Evolutionary conservation across 805 yeast species (phyloP), one percentile per base, ranked within the genome.

Genomic region (Debaryomyces maramus): DNA sequence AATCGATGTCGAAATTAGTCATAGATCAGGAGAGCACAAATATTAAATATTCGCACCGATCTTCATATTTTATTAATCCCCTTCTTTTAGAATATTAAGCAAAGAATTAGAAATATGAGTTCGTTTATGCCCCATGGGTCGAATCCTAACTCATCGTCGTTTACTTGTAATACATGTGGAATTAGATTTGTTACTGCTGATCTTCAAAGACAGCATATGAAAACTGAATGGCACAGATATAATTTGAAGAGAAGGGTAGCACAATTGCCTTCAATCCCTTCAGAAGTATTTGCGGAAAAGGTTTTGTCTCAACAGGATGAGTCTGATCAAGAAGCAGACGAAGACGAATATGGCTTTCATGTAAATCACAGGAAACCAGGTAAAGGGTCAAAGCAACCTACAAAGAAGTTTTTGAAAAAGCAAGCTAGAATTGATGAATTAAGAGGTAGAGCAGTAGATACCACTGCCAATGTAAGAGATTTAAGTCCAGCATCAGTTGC

Each of bases 231-330:
- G 75, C 75, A 70, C 46, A 51, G 75, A 27, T 70, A 70, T 48
- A 70, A 70, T 47, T 55, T 70, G 41, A 70, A 70, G 46, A 51
- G 75, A 52, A 53, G 72, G 46, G 74, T 70, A 19, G 73, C 74
- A 13, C 76, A 77, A 21, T 65, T 89, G 42, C 83, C 90, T 5
- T 83, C 95, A 1, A 78, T 89, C 21, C 65, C 81, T 14, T 78
- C 88, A 2, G 85, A 73, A 28, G 63, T 75, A 2, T 85, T 85
- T 61, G 86, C 85, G 15, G 85, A 83, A 48, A 85, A 88, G 57
- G 84, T 85, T 23, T 55, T 69, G 36, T 29, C 39, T 9, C 54
- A 47, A 20, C 61, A 54, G 41, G 54, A 50, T 13, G 55, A 33
- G 6, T 53, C 46, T 4, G 45, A 38, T 22, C 45, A 42, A 8